phyloP scores from a whole-genome alignment of 2,329 filamentous ascomycete species.

The Aspergillus uvarum region DNA sequence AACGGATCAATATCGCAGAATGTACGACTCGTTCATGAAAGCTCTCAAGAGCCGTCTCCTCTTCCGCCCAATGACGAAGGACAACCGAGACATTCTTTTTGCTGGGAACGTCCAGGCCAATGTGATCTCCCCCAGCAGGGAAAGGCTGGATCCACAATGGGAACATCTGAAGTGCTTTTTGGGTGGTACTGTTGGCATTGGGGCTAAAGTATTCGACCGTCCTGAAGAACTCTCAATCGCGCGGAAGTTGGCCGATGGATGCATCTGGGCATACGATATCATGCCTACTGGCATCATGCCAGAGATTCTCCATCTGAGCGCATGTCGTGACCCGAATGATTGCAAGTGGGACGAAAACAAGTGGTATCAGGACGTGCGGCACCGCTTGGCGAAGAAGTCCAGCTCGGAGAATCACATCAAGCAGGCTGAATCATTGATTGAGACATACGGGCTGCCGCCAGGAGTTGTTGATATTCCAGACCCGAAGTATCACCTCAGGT shows the following conservation, averaged over 20 bases:
- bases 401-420: constrained; percentile 8
- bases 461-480: constrained; percentile 30
- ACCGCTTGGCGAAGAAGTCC: constrained; percentile 17
- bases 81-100: constrained; percentile 43
- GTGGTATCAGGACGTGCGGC: constrained; percentile 33
- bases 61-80: constrained; percentile 46
- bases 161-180: constrained; percentile 62
- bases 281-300: constrained; percentile 62
- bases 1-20: constrained; percentile 42
- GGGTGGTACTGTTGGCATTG: constrained; percentile 62
- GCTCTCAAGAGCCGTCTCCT: constrained; percentile 43
- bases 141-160: constrained; percentile 39
- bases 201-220: constrained; percentile 57
- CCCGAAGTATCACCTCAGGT: constrained; percentile 34
- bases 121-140: constrained; percentile 17
- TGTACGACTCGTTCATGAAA: constrained; percentile 44
- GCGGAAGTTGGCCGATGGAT: constrained; percentile 58
- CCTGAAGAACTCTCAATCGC: constrained; percentile 57
- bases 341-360: constrained; percentile 57
- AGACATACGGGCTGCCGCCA: constrained; percentile 25
- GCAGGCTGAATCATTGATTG: constrained; percentile 20
- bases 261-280: constrained; percentile 61
- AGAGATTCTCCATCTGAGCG: constrained; percentile 55
- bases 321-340: constrained; percentile 45
- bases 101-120: constrained; percentile 31